Evolutionary conservation across 208 protist genomes (phyloP).

Genomic region (Trichomonas tenax): DNA sequence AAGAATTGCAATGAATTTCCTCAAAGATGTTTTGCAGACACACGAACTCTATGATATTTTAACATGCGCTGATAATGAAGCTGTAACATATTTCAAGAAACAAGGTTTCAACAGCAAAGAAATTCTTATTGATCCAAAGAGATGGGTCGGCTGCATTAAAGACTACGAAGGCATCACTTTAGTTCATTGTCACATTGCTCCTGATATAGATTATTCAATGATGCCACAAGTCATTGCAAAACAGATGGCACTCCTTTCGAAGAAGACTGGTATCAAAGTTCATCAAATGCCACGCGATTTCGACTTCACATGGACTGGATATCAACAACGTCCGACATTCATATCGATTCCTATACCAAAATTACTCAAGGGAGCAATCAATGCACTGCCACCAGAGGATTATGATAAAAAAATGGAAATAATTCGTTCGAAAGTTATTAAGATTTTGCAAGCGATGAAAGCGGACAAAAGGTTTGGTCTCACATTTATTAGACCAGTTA

Average conservation of each 20-base stretch:
- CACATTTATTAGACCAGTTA: not conserved
- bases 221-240: slow-evolving; percentile 39
- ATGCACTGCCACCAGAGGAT: not conserved
- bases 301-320: not conserved
- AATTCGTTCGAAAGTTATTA: not conserved
- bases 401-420: not conserved
- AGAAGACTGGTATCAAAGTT: not conserved
- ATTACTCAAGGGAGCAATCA: not conserved
- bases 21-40: slow-evolving; percentile 50
- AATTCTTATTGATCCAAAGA: slow-evolving; percentile 36
- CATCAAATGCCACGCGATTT: not conserved
- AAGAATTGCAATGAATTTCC: slow-evolving; percentile 53
- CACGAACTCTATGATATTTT: slow-evolving; percentile 52
- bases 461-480: not conserved
- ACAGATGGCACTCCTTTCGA: slow-evolving; percentile 33
- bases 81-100: slow-evolving; percentile 68
- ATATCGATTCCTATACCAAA: not conserved
- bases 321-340: not conserved
- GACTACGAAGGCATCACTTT: slow-evolving; percentile 63
- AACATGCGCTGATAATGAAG: slow-evolving; percentile 70
- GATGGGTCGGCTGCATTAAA: slow-evolving; percentile 63
- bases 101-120: slow-evolving; percentile 45
- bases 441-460: not conserved
- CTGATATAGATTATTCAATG: slow-evolving; percentile 49
- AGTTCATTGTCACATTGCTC: slow-evolving; percentile 57